Base-by-base conservation (phyloP, 352 stramenopile genomes). In the Pythium volutum region DNA sequence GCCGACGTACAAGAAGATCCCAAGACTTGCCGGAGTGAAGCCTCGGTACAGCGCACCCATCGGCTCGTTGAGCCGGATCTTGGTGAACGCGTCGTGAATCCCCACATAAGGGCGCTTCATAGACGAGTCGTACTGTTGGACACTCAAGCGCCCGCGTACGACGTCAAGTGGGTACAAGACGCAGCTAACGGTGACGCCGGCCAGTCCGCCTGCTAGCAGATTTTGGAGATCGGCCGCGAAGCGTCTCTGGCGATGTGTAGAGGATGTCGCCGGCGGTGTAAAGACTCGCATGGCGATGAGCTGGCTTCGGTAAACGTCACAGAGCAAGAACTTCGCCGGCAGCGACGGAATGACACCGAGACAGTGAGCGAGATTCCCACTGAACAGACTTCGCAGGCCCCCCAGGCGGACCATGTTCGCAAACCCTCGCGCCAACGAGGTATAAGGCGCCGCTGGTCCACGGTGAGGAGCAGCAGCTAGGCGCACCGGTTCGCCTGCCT, bases 291-390 rank as follows among this genome's bases (percentile, higher is more conserved):
- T 47, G 14, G 42, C 51, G 0, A 58, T 29, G 33, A 92, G 60
- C 50, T 92, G 76, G 41, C 77, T 62, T 46, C 82, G 79, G 55
- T 87, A 91, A 14, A 88, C 46, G 42, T 91, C 79, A 43, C 82
- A 91, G 6, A 93, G 52, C 29, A 92, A 42, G 39, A 93, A 87
- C 57, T 93, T 93, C 42, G 81, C 86, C 15, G 84, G 82, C 25
- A 95, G 76, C 23, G 81, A 90, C 29, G 84, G 84, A n/a, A 93
- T 70, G 22, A 91, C 69, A 79, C 81, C 88, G n/a, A 91, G 70
- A 55, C 84, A 93, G 57, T 95, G 84, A 7, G 76, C 73, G 4
- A 93, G 66, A 59, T 95, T 95, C 18, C 86, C 86, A 34, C 79
- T 91, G 62, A 83, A 93, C 47, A 93, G 62, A 54, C 80, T 88